phyloP scores from a whole-genome alignment of 2,329 filamentous ascomycete genomes.

The Penicillium aurantiogriseum region DNA sequence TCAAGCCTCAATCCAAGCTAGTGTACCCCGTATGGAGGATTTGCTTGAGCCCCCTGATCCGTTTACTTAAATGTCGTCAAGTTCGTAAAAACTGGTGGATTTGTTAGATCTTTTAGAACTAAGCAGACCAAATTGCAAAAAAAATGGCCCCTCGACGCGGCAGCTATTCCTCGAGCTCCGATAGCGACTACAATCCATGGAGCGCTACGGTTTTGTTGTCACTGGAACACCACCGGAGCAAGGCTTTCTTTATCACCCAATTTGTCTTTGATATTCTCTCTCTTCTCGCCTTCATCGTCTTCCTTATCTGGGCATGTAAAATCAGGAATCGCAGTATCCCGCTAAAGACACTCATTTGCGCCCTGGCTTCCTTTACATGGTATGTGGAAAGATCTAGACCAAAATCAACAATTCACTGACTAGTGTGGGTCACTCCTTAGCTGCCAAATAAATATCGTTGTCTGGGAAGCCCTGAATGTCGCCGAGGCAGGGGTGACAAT shows the following conservation, averaged over 20 bases:
- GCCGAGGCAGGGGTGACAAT: constrained; percentile 16
- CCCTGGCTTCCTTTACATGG: constrained; percentile 17
- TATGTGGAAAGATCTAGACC: background rate
- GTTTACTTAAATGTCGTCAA: background rate
- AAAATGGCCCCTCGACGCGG: constrained; percentile 19
- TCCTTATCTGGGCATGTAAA: constrained; percentile 19
- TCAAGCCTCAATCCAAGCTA: constrained; percentile 1
- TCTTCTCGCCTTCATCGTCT: constrained; percentile 17
- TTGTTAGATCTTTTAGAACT: too few species aligned
- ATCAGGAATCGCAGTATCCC: constrained; percentile 17
- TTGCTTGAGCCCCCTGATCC: background rate
- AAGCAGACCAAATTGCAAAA: background rate
- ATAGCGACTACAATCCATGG: constrained; percentile 6
- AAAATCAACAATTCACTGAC: background rate
- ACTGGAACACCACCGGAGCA: background rate
- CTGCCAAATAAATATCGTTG: constrained; percentile 5
- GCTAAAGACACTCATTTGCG: constrained; percentile 11
- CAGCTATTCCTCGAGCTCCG: background rate
- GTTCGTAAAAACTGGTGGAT: background rate
- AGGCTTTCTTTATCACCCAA: constrained; percentile 3
- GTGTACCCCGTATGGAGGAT: background rate
- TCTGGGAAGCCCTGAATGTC: constrained; percentile 16
- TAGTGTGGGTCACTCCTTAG: constrained; percentile 3
- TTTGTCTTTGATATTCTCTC: constrained; percentile 21
- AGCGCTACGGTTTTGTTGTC: background rate